Conservation (phyloP, 345 rosid genomes). For the Gossypium thurberi region DNA sequence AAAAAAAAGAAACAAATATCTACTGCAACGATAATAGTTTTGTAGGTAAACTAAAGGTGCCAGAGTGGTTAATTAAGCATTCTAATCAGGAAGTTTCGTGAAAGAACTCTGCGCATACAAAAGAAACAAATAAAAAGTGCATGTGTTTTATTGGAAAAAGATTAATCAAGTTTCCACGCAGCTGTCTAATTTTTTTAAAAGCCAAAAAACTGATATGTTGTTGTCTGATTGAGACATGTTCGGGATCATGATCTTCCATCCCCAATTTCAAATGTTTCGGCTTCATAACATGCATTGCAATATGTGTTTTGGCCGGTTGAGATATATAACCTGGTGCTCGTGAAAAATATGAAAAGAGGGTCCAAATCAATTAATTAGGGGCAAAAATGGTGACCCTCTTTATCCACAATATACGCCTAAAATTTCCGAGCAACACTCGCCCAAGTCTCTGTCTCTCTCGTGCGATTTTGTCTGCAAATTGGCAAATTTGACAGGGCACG, state of each 20-base stretch:
- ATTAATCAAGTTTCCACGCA: not conserved
- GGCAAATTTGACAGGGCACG: not conserved
- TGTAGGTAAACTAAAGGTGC: not conserved
- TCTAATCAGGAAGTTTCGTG: not conserved
- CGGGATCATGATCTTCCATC: not conserved
- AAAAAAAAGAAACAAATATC: not conserved
- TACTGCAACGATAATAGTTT: not conserved
- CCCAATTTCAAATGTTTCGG: no score
- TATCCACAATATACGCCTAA: not conserved
- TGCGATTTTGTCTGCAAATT: not conserved
- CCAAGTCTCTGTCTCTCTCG: not conserved
- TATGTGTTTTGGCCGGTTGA: no score
- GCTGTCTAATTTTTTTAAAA: not conserved
- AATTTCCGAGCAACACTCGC: not conserved
- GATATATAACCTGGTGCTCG: no score
- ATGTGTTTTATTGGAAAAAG: not conserved
- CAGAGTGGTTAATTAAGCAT: no score
- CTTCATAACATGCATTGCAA: no score
- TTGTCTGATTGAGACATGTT: not conserved
- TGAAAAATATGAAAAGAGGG: not conserved
- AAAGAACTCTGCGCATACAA: not conserved
- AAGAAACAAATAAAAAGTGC: not conserved
- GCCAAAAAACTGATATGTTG: not conserved
- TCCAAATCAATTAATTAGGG: not conserved
- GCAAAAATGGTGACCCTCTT: not conserved